Conservation (phyloP, 2,329 filamentous ascomycete species). For the Pseudogymnoascus sp. region DNA sequence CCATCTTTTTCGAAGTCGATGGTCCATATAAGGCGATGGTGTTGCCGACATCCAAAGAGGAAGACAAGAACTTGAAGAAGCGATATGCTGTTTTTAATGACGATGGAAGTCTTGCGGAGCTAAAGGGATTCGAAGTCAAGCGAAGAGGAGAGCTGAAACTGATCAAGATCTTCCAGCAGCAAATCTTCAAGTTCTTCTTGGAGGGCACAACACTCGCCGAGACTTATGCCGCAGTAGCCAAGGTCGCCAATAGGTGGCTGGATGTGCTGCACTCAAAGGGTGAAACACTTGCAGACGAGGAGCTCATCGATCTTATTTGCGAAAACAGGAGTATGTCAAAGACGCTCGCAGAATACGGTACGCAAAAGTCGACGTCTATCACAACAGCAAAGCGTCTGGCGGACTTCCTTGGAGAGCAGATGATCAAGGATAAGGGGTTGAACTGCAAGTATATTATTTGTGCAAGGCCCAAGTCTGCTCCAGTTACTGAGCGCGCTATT, state of each 20-base stretch:
- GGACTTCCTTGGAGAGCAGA: slow-evolving; percentile 93
- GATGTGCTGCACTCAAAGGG: slow-evolving; percentile 89
- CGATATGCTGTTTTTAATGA: slow-evolving; percentile 98
- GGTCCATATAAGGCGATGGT: slow-evolving; percentile 98
- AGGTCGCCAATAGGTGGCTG: slow-evolving; percentile 91
- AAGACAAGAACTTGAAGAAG: slow-evolving; percentile 99
- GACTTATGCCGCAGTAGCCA: slow-evolving; percentile 85
- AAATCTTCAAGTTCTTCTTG: slow-evolving; percentile 99
- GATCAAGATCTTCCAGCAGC: slow-evolving; percentile 98
- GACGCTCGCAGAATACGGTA: slow-evolving; percentile 90
- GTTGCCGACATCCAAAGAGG: slow-evolving; percentile 92
- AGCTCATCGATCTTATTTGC: slow-evolving; percentile 98
- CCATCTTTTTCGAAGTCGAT: slow-evolving; percentile 98
- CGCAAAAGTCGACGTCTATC: slow-evolving; percentile 97
- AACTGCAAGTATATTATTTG: slow-evolving; percentile 99
- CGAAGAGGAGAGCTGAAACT: slow-evolving; percentile 94
- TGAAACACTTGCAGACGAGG: slow-evolving; percentile 84
- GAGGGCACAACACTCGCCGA: slow-evolving; percentile 81
- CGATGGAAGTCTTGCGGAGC: slow-evolving; percentile 85
- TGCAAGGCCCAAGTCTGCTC: slow-evolving; percentile 72
- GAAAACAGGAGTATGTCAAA: slow-evolving; percentile 99
- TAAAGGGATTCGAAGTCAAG: slow-evolving; percentile 98
- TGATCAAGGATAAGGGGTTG: slow-evolving; percentile 97
- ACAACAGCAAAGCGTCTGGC: slow-evolving; percentile 91
- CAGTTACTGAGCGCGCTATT: slow-evolving; percentile 88